Conservation (phyloP, 2,329 filamentous ascomycete species). For the Monosporascus sp. region DNA sequence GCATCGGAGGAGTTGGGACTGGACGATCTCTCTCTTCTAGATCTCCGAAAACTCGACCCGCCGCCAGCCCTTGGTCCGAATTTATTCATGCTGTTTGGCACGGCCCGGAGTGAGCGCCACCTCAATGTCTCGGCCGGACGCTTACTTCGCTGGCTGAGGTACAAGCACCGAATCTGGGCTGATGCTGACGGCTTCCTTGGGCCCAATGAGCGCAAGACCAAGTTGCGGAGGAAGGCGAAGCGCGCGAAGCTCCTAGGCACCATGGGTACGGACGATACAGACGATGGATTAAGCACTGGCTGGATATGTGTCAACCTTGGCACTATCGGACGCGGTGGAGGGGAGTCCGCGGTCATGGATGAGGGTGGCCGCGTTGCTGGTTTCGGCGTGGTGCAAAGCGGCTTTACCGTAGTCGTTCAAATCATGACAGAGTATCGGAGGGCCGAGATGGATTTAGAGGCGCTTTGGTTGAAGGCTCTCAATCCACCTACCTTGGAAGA, state of each 20-base stretch:
- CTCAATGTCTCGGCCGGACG: conserved; percentile 85
- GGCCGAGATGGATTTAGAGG: conserved; percentile 47
- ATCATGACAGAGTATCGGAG: conserved; percentile 51
- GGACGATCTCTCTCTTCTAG: conserved; percentile 73
- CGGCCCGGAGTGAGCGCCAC: conserved; percentile 87
- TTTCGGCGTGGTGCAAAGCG: conserved; percentile 56
- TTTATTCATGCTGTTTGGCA: conserved; percentile 88
- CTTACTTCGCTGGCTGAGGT: conserved; percentile 80
- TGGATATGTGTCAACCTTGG: conserved; percentile 96
- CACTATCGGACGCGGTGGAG: conserved; percentile 53
- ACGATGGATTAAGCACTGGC: conserved; percentile 85
- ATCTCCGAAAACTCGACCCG: conserved; percentile 78
- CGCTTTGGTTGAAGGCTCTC: conserved; percentile 41
- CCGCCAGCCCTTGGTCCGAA: conserved; percentile 83
- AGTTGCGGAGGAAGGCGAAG: conserved; percentile 73
- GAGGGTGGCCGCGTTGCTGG: conserved; percentile 62
- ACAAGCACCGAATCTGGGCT: conserved; percentile 65
- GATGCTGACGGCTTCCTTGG: conserved; percentile 85
- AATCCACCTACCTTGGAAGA: conserved; percentile 6
- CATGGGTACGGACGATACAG: conserved; percentile 55
- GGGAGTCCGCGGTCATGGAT: conserved; percentile 39
- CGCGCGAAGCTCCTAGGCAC: conserved; percentile 76
- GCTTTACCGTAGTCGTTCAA: conserved; percentile 52
- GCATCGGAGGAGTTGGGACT: conserved; percentile 81
- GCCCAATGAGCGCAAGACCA: conserved; percentile 85